Percentiles rank a stretch among this genome's conserved stretches.
These are phyloP conservation scores for Aspergillus kassunensis DNA, from an alignment of 495 filamentous ascomycete species.

Conservation along the genomic window DNA sequence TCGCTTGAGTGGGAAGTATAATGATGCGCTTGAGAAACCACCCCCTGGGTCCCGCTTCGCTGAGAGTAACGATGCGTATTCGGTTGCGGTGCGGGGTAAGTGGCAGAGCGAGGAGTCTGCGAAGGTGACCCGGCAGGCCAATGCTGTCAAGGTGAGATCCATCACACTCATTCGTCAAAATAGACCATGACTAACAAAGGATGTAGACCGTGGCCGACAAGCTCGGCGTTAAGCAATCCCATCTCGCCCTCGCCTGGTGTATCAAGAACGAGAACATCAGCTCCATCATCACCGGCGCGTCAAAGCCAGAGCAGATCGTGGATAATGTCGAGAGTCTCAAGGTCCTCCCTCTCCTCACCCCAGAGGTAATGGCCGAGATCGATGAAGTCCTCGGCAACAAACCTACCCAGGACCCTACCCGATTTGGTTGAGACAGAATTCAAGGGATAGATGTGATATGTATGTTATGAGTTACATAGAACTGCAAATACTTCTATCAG, in stretches of 20 bases:
- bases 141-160: slow-evolving; percentile 17
- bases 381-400: slow-evolving; percentile 63
- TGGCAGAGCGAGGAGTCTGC: slow-evolving; percentile 25
- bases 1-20: slow-evolving; percentile 79
- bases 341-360: slow-evolving; percentile 58
- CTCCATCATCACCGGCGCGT: slow-evolving; percentile 74
- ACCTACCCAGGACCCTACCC: slow-evolving; percentile 37
- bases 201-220: slow-evolving; percentile 62
- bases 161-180: neutral
- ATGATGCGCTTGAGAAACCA: slow-evolving; percentile 44
- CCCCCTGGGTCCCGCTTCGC: slow-evolving; percentile 36
- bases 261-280: slow-evolving; percentile 71
- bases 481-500: no score
- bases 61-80: slow-evolving; percentile 37
- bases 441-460: no score
- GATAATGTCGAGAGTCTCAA: slow-evolving; percentile 65
- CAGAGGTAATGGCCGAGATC: slow-evolving; percentile 66
- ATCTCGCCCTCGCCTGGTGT: slow-evolving; percentile 74
- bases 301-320: slow-evolving; percentile 64
- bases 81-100: slow-evolving; percentile 25
- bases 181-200: neutral
- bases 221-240: slow-evolving; percentile 59
- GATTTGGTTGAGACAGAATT: slow-evolving; percentile 2
- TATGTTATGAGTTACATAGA: no score
- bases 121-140: slow-evolving; percentile 23